Conservation (phyloP, 169 alveolate species). For the Cryptosporidium andersoni region DNA sequence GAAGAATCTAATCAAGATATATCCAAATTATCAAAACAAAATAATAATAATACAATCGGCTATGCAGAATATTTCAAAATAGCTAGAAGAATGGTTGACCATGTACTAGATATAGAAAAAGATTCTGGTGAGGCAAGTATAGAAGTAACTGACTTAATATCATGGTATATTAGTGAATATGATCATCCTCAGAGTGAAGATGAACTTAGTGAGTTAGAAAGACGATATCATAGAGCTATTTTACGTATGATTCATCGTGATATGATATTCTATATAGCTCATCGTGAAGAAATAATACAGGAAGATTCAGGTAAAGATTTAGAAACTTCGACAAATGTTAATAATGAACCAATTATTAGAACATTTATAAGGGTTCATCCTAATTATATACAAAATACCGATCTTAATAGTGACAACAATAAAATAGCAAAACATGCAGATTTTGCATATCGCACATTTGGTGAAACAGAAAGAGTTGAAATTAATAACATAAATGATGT, state of each 20-base stretch:
- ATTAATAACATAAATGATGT: background rate
- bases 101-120: conserved; percentile 1
- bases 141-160: conserved; percentile 22
- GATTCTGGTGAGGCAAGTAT: conserved; percentile 2
- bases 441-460: conserved; percentile 57
- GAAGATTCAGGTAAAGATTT: background rate
- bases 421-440: conserved; percentile 54
- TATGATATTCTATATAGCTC: conserved; percentile 55
- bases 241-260: conserved; percentile 60
- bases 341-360: conserved; percentile 2
- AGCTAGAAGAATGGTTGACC: conserved; percentile 44
- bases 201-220: conserved; percentile 41
- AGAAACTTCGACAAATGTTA: background rate
- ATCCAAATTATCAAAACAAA: conserved; percentile 4
- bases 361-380: conserved; percentile 53
- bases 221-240: conserved; percentile 42
- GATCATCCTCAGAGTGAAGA: conserved; percentile 68
- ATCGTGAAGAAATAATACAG: conserved; percentile 31
- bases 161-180: conserved; percentile 61
- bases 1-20: background rate
- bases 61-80: conserved; percentile 52
- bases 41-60: conserved; percentile 26
- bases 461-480: conserved; percentile 1
- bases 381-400: background rate
- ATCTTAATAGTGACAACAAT: background rate